Evolutionary conservation across 2,329 filamentous ascomycete species (phyloP), one percentile per base, ranked within the genome.

Genomic region (Stagonosporopsis rhizophila): DNA sequence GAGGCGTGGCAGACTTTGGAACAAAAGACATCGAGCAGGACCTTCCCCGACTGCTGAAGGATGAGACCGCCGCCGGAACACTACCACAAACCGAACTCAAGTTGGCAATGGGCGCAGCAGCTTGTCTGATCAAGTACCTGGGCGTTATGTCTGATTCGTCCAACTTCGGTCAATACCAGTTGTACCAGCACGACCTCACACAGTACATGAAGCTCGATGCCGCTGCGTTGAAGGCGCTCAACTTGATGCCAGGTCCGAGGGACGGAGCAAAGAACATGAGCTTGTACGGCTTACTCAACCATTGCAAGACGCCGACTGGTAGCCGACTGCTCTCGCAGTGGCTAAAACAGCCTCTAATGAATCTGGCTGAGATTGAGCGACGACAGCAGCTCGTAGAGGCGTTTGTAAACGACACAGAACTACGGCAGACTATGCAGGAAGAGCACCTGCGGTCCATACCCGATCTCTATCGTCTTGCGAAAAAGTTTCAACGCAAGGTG

Each of bases 171-270:
- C 94, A 99, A 72, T 99, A 96, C 72, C 91, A 94, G 75, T 85
- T 99, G 15, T 99, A 98, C 72, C 95, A 99, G 77, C 95, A 99
- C 76, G 95, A 99, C 72, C 80, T 99, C 40, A 89, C 93, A 2
- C 93, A 99, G 69, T 99, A 92, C 75, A 99, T 99, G 95, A 99
- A 97, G 78, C 83, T 99, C 4, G 95, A 99, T 76, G 92, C 96
- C 0, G 92, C 95, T 1, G 95, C 95, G 0, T 81, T 99, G 39
- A 94, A 96, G 70, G 95, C 95, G 0, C 83, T 99, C 50, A 99
- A 99, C 69, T 84, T 99, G 34, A 98, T 99, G 93, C 96, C 95
- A 5, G 94, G 95, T 5, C 91, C 91, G 0, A 87, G 92, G 62
- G 95, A 99, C 71, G 95, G 95, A 2, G 86, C 92, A n/a, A 98